A percentile compares a stretch with the other conserved stretches of the same genome.
These are phyloP conservation scores for Diaporthe eres DNA, from an alignment of 2,329 filamentous ascomycete species.

Conservation along the genomic window DNA sequence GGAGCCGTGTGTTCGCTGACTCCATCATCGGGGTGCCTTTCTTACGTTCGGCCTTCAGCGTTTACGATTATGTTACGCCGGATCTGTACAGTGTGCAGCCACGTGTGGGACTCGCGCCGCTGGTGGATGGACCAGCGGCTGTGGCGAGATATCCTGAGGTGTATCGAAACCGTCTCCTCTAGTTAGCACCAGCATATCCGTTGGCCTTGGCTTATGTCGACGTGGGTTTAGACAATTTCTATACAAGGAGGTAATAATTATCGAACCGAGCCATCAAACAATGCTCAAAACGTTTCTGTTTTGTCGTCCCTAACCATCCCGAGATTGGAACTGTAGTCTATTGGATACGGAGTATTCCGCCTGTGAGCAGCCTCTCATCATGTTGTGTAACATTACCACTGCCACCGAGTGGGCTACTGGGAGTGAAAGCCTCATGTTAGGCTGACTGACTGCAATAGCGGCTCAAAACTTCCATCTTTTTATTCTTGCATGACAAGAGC, in stretches of 20 bases:
- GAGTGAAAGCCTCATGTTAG: background rate
- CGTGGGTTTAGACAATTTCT: too few species aligned
- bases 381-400: too few species aligned
- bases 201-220: too few species aligned
- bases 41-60: slow-evolving; percentile 11
- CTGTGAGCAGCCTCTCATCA: too few species aligned
- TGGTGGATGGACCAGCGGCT: slow-evolving; percentile 1
- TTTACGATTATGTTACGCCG: slow-evolving; percentile 15
- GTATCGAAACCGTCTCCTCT: background rate
- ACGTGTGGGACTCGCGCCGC: slow-evolving; percentile 14
- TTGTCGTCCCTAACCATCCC: too few species aligned
- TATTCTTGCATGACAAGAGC: too few species aligned
- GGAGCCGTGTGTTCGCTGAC: slow-evolving; percentile 2
- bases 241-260: too few species aligned
- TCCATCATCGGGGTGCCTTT: slow-evolving; percentile 4
- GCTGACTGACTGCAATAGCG: background rate
- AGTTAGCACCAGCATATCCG: background rate
- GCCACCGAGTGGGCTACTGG: too few species aligned
- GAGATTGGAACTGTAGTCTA: too few species aligned
- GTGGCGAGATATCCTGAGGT: slow-evolving; percentile 9
- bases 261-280: too few species aligned
- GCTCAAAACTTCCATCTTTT: background rate
- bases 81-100: slow-evolving; percentile 4
- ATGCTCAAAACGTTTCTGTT: too few species aligned
- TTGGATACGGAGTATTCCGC: too few species aligned